Evolutionary conservation across 495 filamentous ascomycete species (phyloP), one percentile per base, ranked within the genome.

Genomic region (Hypomontagnella monticulosa): DNA sequence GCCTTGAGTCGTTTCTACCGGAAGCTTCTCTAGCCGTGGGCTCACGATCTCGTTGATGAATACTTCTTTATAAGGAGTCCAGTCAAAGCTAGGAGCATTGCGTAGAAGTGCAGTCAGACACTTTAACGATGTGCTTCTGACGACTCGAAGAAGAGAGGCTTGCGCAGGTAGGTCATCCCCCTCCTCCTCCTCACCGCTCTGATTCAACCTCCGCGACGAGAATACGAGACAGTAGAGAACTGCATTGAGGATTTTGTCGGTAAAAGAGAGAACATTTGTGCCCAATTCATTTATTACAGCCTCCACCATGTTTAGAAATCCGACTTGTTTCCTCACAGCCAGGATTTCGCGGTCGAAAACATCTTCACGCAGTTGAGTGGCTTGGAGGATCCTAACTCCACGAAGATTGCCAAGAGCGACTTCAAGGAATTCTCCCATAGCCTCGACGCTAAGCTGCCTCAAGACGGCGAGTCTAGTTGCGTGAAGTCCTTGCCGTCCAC

Each of bases 231-330:
- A 96, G 69, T 91, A 93, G 2, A 97, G 73, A 5, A 96, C 79
- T 2, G 92, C 85, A 68, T 93, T 85, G 69, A 92, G 79, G 5
- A 97, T 75, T 9, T 81, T 78, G 34, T 81, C 74, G 23, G 88
- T 80, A 61, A 88, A 92, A 0, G 85, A 80, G 4, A 75, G 57
- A 55, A 96, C 83, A 16, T 84, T 87, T 12, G 80, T 86, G 41
- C 92, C 91, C 19, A 97, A 83, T 30, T 93, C 91, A 19, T 88
- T 88, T 61, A 97, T 86, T 71, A 98, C 84, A n/a, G 92, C 88
- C 51, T 93, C 88, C 41, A 95, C 81, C 91, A 98, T 94, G 71
- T 93, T 93, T 40, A 97, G 73, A 63, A 97, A 80, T 74, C 95
- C 95, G 52, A 93, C 79, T 70, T 97, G 94, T 76, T 93, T 93